phyloP scores from a whole-genome alignment of 176 grass and related monocot genomes.

The Aegilops tauschii region DNA sequence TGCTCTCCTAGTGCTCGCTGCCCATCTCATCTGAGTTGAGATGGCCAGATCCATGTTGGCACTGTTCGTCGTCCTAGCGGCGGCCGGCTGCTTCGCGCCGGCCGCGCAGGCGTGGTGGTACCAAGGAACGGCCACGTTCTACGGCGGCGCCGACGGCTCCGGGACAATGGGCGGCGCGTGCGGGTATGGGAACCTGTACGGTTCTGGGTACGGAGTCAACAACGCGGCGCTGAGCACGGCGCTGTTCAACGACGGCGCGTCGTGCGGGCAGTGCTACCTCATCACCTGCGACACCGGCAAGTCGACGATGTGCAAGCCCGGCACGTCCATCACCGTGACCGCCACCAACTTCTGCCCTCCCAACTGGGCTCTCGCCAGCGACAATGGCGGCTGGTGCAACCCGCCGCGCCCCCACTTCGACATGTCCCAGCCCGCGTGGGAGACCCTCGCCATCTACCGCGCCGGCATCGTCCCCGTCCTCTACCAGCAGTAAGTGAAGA shows the following conservation, averaged over 20 bases:
- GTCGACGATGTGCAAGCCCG: not conserved
- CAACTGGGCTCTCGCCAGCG: conserved; percentile 27
- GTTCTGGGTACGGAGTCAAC: conserved; percentile 58
- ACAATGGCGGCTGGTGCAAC: conserved; percentile 49
- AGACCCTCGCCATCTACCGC: conserved; percentile 13
- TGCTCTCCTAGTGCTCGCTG: not conserved
- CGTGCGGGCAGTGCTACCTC: conserved; percentile 73
- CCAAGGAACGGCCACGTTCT: conserved; percentile 15
- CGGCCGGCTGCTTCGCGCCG: not conserved
- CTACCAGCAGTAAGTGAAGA: conserved; percentile 33
- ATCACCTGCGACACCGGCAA: conserved; percentile 42
- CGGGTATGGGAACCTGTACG: conserved; percentile 71
- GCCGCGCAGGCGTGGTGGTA: conserved; percentile 7
- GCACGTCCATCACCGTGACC: conserved; percentile 31
- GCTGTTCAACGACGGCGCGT: conserved; percentile 57
- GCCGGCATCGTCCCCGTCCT: conserved; percentile 42
- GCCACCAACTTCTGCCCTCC: conserved; percentile 43
- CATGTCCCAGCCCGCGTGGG: conserved; percentile 47
- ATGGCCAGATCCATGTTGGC: not conserved
- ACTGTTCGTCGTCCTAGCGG: not conserved
- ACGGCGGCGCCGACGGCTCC: conserved; percentile 19
- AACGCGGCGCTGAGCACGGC: conserved; percentile 66
- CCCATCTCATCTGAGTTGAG: not conserved
- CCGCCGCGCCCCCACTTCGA: conserved; percentile 64
- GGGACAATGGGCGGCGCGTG: conserved; percentile 56